Evolutionary conservation across 1,284 basidiomycete species (phyloP).

Genomic region (Ceratobasidium sp.): DNA sequence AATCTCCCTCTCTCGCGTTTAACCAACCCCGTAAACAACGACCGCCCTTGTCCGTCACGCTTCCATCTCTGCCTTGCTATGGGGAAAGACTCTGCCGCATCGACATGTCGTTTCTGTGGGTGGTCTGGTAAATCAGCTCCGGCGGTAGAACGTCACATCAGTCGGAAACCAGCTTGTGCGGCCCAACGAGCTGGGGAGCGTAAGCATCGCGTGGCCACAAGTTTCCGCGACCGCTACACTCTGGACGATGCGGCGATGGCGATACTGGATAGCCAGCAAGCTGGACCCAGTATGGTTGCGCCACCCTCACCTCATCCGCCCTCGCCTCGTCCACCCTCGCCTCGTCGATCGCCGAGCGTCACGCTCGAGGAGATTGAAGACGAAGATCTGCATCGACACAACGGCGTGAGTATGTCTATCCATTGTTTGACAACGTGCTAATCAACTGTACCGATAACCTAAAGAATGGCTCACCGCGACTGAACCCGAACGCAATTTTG

Average conservation of each 20-base stretch:
- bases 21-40: too few relatives aligned
- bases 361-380: slow-evolving; percentile 1
- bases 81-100: too few relatives aligned
- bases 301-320: neutral
- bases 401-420: too few relatives aligned
- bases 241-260: too few relatives aligned
- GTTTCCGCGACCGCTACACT: neutral
- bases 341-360: neutral
- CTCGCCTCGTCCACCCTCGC: neutral
- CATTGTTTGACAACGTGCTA: too few relatives aligned
- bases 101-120: neutral
- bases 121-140: neutral
- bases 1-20: neutral
- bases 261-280: too few relatives aligned
- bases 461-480: too few relatives aligned
- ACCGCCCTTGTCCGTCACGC: too few relatives aligned
- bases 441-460: too few relatives aligned
- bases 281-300: too few relatives aligned
- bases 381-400: too few relatives aligned
- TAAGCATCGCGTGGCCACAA: neutral
- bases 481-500: too few relatives aligned
- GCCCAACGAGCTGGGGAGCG: neutral
- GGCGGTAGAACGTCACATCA: neutral
- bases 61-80: neutral
- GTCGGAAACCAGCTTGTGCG: neutral